A percentile compares a stretch with the other conserved stretches of the same genome.
These are phyloP conservation scores for Vigna mungo DNA, from an alignment of 306 rosid genomes.

Conservation along the genomic window DNA sequence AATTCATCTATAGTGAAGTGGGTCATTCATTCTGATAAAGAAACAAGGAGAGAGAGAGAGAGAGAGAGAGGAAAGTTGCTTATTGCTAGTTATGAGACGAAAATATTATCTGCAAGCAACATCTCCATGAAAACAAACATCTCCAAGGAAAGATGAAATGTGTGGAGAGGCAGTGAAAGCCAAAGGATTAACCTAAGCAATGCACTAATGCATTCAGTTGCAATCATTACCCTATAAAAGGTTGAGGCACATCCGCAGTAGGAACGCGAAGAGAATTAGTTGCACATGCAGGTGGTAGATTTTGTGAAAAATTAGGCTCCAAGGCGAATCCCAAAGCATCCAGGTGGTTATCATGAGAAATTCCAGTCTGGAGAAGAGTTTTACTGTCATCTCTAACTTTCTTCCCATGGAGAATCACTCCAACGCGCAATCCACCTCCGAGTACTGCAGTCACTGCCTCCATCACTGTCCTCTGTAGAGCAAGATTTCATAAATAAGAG, in stretches of 20 bases:
- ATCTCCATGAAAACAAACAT: slow-evolving; percentile 10
- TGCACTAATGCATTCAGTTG: slow-evolving; percentile 17
- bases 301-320: slow-evolving; percentile 74
- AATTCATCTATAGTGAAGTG: background rate
- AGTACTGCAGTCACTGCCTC: slow-evolving; percentile 86
- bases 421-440: slow-evolving; percentile 79
- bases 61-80: slow-evolving; percentile 10
- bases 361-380: slow-evolving; percentile 86
- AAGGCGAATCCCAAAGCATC: slow-evolving; percentile 83
- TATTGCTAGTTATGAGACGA: background rate
- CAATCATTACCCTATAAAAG: slow-evolving; percentile 63
- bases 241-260: slow-evolving; percentile 49
- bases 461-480: slow-evolving; percentile 80
- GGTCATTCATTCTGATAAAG: background rate
- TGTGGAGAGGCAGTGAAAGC: background rate
- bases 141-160: background rate
- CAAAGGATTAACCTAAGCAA: slow-evolving; percentile 12
- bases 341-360: slow-evolving; percentile 68
- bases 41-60: slow-evolving; percentile 10
- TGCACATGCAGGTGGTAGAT: slow-evolving; percentile 51
- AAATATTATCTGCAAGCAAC: slow-evolving; percentile 7
- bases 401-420: slow-evolving; percentile 87
- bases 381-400: slow-evolving; percentile 81
- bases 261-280: slow-evolving; percentile 58
- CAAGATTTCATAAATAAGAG: slow-evolving; percentile 33